Evolutionary conservation across 345 rosid species (phyloP).

Genomic region (Hirschfeldia incana): DNA sequence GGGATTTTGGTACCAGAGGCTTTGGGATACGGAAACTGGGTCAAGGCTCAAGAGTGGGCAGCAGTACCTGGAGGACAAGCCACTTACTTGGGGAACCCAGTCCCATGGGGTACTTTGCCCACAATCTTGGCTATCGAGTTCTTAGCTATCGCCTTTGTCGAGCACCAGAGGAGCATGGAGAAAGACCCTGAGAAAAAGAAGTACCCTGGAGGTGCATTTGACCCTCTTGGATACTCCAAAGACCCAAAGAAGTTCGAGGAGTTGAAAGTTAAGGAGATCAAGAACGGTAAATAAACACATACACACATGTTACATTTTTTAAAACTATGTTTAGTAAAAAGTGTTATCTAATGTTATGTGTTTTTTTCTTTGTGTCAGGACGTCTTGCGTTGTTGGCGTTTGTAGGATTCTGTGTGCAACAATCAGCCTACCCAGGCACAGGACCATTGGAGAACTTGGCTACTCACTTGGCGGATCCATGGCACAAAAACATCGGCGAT

Average conservation of each 20-base stretch:
- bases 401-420: conserved; percentile 93
- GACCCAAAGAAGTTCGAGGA: conserved; percentile 92
- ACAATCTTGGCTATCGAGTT: conserved; percentile 83
- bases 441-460: conserved; percentile 99
- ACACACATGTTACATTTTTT: background rate
- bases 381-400: conserved; percentile 91
- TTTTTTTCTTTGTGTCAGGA: conserved; percentile 42
- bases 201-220: conserved; percentile 98
- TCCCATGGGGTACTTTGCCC: conserved; percentile 97
- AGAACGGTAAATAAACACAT: conserved; percentile 59
- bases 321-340: background rate
- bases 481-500: conserved; percentile 95
- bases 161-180: conserved; percentile 99
- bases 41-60: conserved; percentile 98
- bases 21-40: conserved; percentile 97
- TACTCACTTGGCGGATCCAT: conserved; percentile 93
- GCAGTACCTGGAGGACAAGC: conserved; percentile 96
- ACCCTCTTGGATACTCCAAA: conserved; percentile 93
- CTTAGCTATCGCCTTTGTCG: conserved; percentile 80
- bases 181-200: conserved; percentile 92
- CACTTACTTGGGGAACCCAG: conserved; percentile 89
- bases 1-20: conserved; percentile 94
- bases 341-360: conserved; percentile 16
- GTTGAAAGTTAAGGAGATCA: conserved; percentile 88
- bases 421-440: conserved; percentile 94